Percentiles rank a stretch among this genome's conserved stretches.
Conservation (phyloP, 2,329 filamentous ascomycete genomes). For the Penicillium aurantiogriseum region DNA sequence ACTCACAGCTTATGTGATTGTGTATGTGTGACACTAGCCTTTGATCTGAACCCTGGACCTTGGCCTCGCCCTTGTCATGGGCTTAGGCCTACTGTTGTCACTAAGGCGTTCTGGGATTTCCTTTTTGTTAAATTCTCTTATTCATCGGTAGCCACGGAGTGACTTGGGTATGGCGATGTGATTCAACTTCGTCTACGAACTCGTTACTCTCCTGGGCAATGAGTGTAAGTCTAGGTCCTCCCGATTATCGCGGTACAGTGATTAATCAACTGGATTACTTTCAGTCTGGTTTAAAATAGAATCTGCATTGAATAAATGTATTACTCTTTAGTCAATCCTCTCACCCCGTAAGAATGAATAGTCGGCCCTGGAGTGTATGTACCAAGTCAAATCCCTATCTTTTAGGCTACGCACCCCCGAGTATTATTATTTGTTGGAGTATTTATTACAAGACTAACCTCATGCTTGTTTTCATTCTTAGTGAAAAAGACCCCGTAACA, state of each 20-base stretch:
- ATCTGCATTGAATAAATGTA: background rate
- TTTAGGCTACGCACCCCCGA: background rate
- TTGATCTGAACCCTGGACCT: constrained; percentile 10
- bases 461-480: background rate
- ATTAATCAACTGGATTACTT: background rate
- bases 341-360: background rate
- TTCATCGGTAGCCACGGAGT: constrained; percentile 20
- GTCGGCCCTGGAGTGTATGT: background rate
- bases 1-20: constrained; percentile 21
- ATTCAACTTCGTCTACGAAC: background rate
- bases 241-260: background rate
- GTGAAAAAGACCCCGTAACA: background rate
- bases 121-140: constrained; percentile 4
- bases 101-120: background rate
- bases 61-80: background rate
- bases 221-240: background rate
- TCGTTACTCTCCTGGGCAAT: background rate
- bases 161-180: background rate
- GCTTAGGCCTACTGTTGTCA: background rate
- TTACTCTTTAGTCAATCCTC: background rate
- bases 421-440: background rate
- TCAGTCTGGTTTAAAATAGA: background rate
- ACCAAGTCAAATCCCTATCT: background rate
- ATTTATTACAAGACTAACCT: background rate
- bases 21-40: constrained; percentile 13